These are phyloP conservation scores for Calendula officinalis DNA, from an alignment of 129 eudicot species.

Conservation along the genomic window DNA sequence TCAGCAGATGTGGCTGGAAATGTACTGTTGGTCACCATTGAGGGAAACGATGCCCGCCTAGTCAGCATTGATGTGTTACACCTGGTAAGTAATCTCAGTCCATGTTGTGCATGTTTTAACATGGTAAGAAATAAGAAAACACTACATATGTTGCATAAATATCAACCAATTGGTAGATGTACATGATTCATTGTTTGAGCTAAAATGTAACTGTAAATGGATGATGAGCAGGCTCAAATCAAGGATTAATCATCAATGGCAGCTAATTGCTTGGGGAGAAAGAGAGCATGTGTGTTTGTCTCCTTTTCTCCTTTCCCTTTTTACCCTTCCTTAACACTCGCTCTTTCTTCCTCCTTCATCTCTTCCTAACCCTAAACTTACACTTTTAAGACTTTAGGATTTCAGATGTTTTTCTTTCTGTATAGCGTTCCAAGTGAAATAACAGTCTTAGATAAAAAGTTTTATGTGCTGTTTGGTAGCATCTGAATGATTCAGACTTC, in stretches of 20 bases:
- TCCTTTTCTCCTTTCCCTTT: slow-evolving; percentile 62
- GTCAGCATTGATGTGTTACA: slow-evolving; percentile 96
- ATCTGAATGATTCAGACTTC: too few species aligned
- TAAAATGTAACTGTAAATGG: slow-evolving; percentile 52
- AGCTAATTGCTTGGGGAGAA: slow-evolving; percentile 96
- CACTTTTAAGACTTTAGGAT: slow-evolving; percentile 34
- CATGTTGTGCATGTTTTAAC: slow-evolving; percentile 8
- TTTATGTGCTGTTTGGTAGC: too few species aligned
- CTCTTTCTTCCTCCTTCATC: slow-evolving; percentile 77
- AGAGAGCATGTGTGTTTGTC: slow-evolving; percentile 99
- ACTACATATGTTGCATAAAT: too few species aligned
- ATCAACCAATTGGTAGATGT: slow-evolving; percentile 45
- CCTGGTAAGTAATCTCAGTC: slow-evolving; percentile 63
- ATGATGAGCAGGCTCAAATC: slow-evolving; percentile 85
- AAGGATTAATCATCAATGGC: slow-evolving; percentile 97
- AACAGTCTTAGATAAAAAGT: too few species aligned
- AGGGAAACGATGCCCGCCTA: slow-evolving; percentile 82
- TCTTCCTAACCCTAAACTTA: slow-evolving; percentile 55
- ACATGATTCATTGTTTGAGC: slow-evolving; percentile 70
- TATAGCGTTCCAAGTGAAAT: too few species aligned
- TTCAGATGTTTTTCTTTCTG: slow-evolving; percentile 5
- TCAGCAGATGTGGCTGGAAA: slow-evolving; percentile 99
- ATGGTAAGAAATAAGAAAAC: slow-evolving; percentile 1
- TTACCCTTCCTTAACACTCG: slow-evolving; percentile 60
- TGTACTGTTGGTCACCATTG: slow-evolving; percentile 89